A percentile compares a stretch with the other conserved stretches of the same genome.
These are phyloP conservation scores for Cochlearia excelsa DNA, from an alignment of 345 rosid species.

Conservation along the genomic window DNA sequence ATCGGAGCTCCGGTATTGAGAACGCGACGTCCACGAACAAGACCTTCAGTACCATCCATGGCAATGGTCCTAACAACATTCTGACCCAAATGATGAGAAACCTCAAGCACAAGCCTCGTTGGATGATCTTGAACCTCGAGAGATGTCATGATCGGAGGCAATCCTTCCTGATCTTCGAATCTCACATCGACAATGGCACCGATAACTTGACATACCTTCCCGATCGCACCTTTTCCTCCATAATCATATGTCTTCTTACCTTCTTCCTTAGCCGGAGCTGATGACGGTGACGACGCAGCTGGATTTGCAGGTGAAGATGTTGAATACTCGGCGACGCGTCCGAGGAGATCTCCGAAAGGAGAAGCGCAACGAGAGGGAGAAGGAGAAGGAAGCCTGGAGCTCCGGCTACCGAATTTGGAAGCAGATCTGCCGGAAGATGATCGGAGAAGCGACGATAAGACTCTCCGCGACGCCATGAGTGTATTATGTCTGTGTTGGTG, in stretches of 20 bases:
- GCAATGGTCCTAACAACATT: constrained; percentile 84
- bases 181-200: constrained; percentile 96
- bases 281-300: background rate
- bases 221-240: constrained; percentile 86
- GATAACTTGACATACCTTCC: constrained; percentile 87
- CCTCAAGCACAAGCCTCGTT: constrained; percentile 81
- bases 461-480: constrained; percentile 79
- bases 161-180: constrained; percentile 66
- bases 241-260: constrained; percentile 58
- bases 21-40: constrained; percentile 77
- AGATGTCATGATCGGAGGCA: constrained; percentile 96
- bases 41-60: constrained; percentile 92
- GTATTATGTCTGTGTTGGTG: background rate
- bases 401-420: constrained; percentile 33
- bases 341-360: constrained; percentile 50
- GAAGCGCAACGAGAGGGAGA: constrained; percentile 48
- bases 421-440: constrained; percentile 64
- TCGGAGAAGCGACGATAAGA: constrained; percentile 67
- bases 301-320: constrained; percentile 55
- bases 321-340: constrained; percentile 66
- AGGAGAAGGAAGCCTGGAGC: constrained; percentile 37
- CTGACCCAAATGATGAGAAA: constrained; percentile 95
- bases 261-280: constrained; percentile 41
- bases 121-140: constrained; percentile 77
- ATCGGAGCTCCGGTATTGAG: constrained; percentile 94